Percentiles rank a stretch among this genome's conserved stretches.
These are phyloP conservation scores for Blastobotrys serpentis DNA, from an alignment of 1,139 yeast genomes.

Conservation along the genomic window DNA sequence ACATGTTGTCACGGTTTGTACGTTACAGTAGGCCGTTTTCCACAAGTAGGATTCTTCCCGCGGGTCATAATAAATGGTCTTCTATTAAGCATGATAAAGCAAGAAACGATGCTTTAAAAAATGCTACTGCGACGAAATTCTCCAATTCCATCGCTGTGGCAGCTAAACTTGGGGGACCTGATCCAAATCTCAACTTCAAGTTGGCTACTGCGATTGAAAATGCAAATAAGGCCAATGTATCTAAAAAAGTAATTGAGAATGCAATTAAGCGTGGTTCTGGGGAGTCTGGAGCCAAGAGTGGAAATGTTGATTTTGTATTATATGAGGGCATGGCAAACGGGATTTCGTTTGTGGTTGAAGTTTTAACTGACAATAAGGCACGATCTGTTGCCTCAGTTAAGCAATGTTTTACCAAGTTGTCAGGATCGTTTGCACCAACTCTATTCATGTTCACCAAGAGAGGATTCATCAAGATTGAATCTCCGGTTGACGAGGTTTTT, in stretches of 20 bases:
- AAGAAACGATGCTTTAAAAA: constrained; percentile 79
- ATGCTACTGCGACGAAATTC: constrained; percentile 66
- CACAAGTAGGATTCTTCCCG: neutral
- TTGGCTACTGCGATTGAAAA: constrained; percentile 72
- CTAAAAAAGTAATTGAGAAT: constrained; percentile 79
- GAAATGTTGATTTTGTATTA: constrained; percentile 47
- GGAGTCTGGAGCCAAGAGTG: constrained; percentile 38
- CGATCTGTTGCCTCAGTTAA: constrained; percentile 76
- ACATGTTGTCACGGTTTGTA: neutral
- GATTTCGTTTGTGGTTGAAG: constrained; percentile 78
- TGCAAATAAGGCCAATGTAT: constrained; percentile 74
- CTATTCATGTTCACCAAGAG: constrained; percentile 70
- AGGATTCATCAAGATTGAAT: constrained; percentile 58
- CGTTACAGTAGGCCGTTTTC: constrained; percentile 6
- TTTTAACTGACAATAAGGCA: constrained; percentile 83
- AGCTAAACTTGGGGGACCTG: constrained; percentile 50
- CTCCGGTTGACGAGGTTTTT: constrained; percentile 54
- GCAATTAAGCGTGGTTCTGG: constrained; percentile 87
- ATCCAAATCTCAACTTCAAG: constrained; percentile 63
- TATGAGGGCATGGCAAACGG: constrained; percentile 95
- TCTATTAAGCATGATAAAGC: constrained; percentile 93
- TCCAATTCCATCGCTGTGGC: constrained; percentile 74
- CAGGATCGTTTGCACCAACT: constrained; percentile 76
- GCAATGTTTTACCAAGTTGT: constrained; percentile 68
- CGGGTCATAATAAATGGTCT: constrained; percentile 94